Percentiles rank a stretch among this genome's conserved stretches.
Evolutionary conservation across 768 basidiomycete genomes (phyloP).

Genomic region (Russula vinacea): DNA sequence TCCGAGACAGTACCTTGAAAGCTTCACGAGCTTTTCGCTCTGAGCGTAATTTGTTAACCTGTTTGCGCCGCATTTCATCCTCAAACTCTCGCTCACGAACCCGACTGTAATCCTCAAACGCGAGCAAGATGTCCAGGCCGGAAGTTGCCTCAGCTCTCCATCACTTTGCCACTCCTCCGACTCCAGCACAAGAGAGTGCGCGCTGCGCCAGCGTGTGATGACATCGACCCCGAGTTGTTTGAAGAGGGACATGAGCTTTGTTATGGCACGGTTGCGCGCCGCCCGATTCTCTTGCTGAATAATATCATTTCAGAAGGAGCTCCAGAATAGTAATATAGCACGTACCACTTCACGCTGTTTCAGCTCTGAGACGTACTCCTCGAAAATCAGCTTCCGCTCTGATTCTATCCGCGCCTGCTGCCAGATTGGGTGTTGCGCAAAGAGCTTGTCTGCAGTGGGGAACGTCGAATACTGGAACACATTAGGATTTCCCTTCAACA

Average conservation of each 20-base stretch:
- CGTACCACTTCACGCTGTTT: constrained; percentile 86
- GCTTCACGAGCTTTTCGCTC: constrained; percentile 90
- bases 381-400: constrained; percentile 84
- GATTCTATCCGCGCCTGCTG: constrained; percentile 78
- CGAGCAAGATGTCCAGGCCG: constrained; percentile 84
- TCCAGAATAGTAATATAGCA: constrained; percentile 26
- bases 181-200: constrained; percentile 69
- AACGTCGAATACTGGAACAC: constrained; percentile 93
- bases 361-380: constrained; percentile 85
- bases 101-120: constrained; percentile 92
- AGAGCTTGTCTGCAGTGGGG: constrained; percentile 80
- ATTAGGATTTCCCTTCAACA: constrained; percentile 82
- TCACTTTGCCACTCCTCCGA: constrained; percentile 80
- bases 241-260: constrained; percentile 80
- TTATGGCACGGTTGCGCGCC: constrained; percentile 71
- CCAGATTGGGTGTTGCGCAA: constrained; percentile 89
- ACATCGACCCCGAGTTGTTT: constrained; percentile 87
- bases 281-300: constrained; percentile 75
- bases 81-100: constrained; percentile 90
- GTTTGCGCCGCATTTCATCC: constrained; percentile 72
- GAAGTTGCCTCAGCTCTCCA: constrained; percentile 72
- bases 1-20: constrained; percentile 60
- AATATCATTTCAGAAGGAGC: constrained; percentile 14
- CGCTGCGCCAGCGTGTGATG: constrained; percentile 87
- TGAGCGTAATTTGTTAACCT: constrained; percentile 78